Conservation (phyloP, 257 asterid species). For the Solanum etuberosum region DNA sequence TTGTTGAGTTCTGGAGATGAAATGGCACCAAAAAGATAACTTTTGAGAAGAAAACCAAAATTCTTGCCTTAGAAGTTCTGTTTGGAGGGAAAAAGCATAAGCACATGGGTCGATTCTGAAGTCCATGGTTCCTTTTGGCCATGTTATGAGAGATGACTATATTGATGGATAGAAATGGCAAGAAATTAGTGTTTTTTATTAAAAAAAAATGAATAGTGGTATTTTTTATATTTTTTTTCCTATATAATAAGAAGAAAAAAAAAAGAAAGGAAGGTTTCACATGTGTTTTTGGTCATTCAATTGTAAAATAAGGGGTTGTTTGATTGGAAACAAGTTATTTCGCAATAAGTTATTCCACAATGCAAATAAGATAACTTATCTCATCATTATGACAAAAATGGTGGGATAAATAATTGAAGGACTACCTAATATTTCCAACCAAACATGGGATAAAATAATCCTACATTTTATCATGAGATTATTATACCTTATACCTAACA, state of each 20-base stretch:
- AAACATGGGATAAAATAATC: background rate
- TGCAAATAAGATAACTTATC: too few relatives aligned
- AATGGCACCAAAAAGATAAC: background rate
- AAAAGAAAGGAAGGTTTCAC: background rate
- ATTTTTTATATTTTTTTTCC: rapidly evolving
- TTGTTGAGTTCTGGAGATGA: background rate
- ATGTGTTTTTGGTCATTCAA: background rate
- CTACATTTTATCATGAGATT: background rate
- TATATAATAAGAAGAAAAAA: too few relatives aligned
- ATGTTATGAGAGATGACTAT: background rate
- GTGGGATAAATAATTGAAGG: background rate
- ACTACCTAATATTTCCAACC: background rate
- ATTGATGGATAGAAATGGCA: background rate
- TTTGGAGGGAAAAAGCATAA: background rate
- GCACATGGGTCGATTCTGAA: background rate
- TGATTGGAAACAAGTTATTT: too few relatives aligned
- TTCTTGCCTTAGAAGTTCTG: background rate
- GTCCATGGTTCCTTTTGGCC: background rate
- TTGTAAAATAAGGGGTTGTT: too few relatives aligned
- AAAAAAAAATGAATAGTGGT: background rate
- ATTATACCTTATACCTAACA: too few relatives aligned
- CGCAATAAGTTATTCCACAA: too few relatives aligned
- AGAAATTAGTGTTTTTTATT: background rate
- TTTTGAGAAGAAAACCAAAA: background rate
- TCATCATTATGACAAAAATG: background rate